Evolutionary conservation across 495 filamentous ascomycete species (phyloP).

Genomic region (Hyphodiscus hymeniophilus): DNA sequence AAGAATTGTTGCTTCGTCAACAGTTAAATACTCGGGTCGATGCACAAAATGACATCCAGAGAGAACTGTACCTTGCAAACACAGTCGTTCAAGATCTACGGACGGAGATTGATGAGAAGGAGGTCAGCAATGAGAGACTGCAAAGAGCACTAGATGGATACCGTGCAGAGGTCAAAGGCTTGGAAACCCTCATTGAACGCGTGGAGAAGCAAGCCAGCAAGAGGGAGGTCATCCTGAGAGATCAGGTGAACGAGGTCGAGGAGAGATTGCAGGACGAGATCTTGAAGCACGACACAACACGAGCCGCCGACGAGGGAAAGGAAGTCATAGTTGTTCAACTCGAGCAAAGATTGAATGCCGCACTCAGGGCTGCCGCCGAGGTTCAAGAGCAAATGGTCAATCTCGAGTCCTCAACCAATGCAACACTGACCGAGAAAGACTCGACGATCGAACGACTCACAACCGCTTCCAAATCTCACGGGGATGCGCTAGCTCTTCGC

Average conservation of each 20-base stretch:
- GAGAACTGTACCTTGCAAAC: constrained; percentile 38
- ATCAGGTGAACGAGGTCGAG: constrained; percentile 24
- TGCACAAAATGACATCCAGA: constrained; percentile 31
- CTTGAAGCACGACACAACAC: constrained; percentile 21
- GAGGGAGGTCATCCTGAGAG: constrained; percentile 23
- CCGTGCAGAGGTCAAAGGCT: constrained; percentile 49
- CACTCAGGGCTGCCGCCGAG: constrained; percentile 2
- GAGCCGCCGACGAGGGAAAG: constrained; percentile 11
- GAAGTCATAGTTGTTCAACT: constrained; percentile 31
- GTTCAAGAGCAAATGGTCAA: constrained; percentile 12
- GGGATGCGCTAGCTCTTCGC: constrained; percentile 31
- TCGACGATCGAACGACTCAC: no score
- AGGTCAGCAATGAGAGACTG: constrained; percentile 49
- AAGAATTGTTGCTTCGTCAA: constrained; percentile 36
- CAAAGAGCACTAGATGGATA: constrained; percentile 56
- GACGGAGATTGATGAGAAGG: constrained; percentile 45
- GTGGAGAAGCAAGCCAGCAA: constrained; percentile 48
- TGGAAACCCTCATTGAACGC: constrained; percentile 51
- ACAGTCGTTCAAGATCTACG: constrained; percentile 41
- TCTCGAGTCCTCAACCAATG: constrained; percentile 1
- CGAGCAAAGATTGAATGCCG: constrained; percentile 19
- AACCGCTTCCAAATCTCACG: constrained; percentile 17
- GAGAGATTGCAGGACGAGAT: constrained; percentile 25
- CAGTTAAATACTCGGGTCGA: constrained; percentile 37
- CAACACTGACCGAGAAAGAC: constrained; percentile 7